Conservation (phyloP, 495 filamentous ascomycete species). For the Elasticomyces elasticus region DNA sequence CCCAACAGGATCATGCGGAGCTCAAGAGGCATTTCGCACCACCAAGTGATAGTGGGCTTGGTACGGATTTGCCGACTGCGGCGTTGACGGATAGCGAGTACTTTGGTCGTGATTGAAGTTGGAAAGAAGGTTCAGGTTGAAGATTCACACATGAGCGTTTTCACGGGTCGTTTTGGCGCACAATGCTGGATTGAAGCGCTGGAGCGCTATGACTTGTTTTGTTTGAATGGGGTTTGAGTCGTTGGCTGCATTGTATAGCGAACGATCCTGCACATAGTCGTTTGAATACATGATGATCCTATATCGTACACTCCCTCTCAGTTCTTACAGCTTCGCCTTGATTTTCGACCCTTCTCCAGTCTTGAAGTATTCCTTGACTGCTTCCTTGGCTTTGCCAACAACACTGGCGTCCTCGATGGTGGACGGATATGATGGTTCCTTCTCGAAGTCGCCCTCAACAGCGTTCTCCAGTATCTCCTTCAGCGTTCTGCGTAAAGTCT, state of each 20-base stretch:
- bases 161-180: background rate
- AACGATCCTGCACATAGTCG: background rate
- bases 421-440: slow-evolving; percentile 44
- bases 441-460: slow-evolving; percentile 42
- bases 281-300: background rate
- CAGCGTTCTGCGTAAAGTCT: slow-evolving; percentile 73
- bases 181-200: background rate
- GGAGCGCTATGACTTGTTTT: background rate
- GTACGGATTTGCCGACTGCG: slow-evolving; percentile 32
- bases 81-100: slow-evolving; percentile 10
- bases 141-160: too few relatives aligned
- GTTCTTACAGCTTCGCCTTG: slow-evolving; percentile 18
- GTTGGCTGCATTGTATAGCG: background rate
- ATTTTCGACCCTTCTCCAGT: slow-evolving; percentile 15
- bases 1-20: slow-evolving; percentile 11
- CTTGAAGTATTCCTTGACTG: slow-evolving; percentile 50
- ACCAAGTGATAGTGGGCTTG: slow-evolving; percentile 33
- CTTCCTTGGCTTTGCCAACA: slow-evolving; percentile 45
- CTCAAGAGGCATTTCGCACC: slow-evolving; percentile 19
- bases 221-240: background rate
- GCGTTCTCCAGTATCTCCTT: slow-evolving; percentile 66
- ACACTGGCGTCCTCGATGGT: slow-evolving; percentile 52
- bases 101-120: slow-evolving; percentile 8
- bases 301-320: background rate
- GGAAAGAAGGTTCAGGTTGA: background rate